Evolutionary conservation across 2,329 filamentous ascomycete genomes (phyloP).

Genomic region (Fusarium brachygibbosum): DNA sequence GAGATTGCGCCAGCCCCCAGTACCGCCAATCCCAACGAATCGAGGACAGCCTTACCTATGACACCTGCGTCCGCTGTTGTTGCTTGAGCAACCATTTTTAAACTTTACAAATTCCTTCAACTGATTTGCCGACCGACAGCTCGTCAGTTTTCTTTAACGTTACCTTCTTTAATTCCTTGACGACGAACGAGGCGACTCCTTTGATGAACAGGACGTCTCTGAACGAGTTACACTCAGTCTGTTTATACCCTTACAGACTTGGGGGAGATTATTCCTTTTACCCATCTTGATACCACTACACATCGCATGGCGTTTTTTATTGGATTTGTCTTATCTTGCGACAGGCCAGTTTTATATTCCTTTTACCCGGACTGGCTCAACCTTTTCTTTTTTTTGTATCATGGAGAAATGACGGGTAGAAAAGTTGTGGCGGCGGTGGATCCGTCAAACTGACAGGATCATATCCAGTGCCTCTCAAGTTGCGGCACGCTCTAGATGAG

Average conservation of each 20-base stretch:
- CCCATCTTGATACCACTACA: slow-evolving; percentile 49
- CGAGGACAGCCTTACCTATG: slow-evolving; percentile 53
- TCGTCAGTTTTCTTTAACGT: slow-evolving; percentile 26
- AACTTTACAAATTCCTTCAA: slow-evolving; percentile 23
- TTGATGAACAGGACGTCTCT: slow-evolving; percentile 45
- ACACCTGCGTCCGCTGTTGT: slow-evolving; percentile 49
- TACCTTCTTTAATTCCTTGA: slow-evolving; percentile 45
- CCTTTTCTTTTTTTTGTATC: slow-evolving; percentile 21
- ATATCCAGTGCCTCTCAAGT: slow-evolving; percentile 10
- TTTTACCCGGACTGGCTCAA: neutral
- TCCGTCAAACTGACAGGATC: slow-evolving; percentile 8
- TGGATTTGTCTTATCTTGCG: slow-evolving; percentile 22
- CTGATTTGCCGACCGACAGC: slow-evolving; percentile 18
- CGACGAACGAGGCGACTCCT: slow-evolving; percentile 46
- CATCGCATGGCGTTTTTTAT: slow-evolving; percentile 50
- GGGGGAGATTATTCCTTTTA: slow-evolving; percentile 37
- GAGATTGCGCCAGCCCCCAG: slow-evolving; percentile 71
- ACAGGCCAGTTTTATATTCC: slow-evolving; percentile 3
- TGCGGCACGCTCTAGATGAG: slow-evolving; percentile 25
- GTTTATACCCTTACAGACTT: slow-evolving; percentile 40
- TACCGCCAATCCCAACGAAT: slow-evolving; percentile 56
- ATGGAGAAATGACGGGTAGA: slow-evolving; percentile 26
- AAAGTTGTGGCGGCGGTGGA: slow-evolving; percentile 31
- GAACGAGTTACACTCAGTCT: slow-evolving; percentile 42
- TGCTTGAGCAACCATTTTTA: slow-evolving; percentile 30